Conservation (phyloP, 2,329 filamentous ascomycete genomes). For the Colletotrichum australisinense region DNA sequence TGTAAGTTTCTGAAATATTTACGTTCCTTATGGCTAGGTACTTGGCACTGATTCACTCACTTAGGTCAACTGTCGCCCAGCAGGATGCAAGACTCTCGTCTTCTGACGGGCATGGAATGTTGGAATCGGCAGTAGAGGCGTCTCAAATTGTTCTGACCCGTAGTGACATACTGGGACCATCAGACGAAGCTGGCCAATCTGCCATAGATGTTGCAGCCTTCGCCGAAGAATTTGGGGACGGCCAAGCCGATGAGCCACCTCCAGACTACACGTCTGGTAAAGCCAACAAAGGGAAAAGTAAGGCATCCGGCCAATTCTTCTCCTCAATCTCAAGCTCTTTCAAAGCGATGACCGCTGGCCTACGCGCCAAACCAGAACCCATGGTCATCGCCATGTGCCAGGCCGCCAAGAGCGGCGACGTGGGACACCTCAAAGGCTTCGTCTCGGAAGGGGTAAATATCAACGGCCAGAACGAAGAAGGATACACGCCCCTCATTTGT, state of each 20-base stretch:
- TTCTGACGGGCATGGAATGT: constrained; percentile 15
- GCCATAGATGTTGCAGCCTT: not conserved
- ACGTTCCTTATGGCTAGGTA: too few species aligned
- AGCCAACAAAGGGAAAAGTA: constrained; percentile 27
- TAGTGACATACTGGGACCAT: constrained; percentile 1
- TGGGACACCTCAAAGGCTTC: constrained; percentile 46
- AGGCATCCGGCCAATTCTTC: constrained; percentile 35
- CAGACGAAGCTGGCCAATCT: not conserved
- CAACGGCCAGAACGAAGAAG: constrained; percentile 49
- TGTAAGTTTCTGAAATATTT: constrained; percentile 14
- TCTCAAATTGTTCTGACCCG: constrained; percentile 25
- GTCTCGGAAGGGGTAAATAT: constrained; percentile 49
- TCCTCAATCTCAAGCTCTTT: constrained; percentile 48
- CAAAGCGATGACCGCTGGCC: constrained; percentile 47
- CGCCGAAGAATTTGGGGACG: not conserved
- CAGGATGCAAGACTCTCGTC: constrained; percentile 25
- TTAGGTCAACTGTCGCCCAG: constrained; percentile 20
- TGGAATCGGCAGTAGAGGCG: constrained; percentile 27
- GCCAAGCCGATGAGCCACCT: not conserved
- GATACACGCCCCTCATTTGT: constrained; percentile 48
- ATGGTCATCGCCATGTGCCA: constrained; percentile 50
- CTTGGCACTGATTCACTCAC: not conserved
- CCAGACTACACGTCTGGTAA: constrained; percentile 3
- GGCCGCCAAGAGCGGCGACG: constrained; percentile 46
- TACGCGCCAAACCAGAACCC: constrained; percentile 50